phyloP scores from a whole-genome alignment of 805 yeast species.

The Torulaspora franciscae region DNA sequence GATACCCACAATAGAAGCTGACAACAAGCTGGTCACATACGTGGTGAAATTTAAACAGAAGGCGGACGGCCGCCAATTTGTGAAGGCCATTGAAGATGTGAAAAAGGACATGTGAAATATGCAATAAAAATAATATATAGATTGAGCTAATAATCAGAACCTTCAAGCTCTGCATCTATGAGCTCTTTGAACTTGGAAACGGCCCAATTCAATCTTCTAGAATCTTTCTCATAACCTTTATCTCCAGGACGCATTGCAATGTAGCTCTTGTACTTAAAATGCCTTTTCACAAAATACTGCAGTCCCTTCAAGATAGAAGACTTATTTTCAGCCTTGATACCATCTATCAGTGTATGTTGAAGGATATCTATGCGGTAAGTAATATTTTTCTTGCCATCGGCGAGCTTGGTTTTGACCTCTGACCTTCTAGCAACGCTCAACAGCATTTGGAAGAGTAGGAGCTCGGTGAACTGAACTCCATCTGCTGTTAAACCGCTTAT shows the following conservation, averaged over 20 bases:
- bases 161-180: constrained; percentile 18
- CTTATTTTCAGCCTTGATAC: constrained; percentile 27
- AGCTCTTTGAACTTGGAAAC: constrained; percentile 13
- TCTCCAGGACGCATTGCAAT: constrained; percentile 17
- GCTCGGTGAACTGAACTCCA: constrained; percentile 64
- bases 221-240: constrained; percentile 28
- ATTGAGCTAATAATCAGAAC: constrained; percentile 9
- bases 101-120: constrained; percentile 30
- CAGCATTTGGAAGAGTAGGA: constrained; percentile 62
- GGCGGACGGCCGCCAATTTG: constrained; percentile 34
- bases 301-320: constrained; percentile 32
- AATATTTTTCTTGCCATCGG: constrained; percentile 27
- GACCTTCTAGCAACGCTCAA: constrained; percentile 61
- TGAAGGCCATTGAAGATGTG: constrained; percentile 31
- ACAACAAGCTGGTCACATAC: constrained; percentile 59
- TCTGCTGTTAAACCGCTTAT: constrained; percentile 59
- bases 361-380: constrained; percentile 33
- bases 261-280: constrained; percentile 25
- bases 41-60: constrained; percentile 63
- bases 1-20: constrained; percentile 56
- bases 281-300: constrained; percentile 31
- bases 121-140: constrained; percentile 6
- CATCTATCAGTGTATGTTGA: constrained; percentile 17
- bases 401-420: constrained; percentile 39
- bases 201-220: constrained; percentile 34